These are phyloP conservation scores for Musa beccarii DNA, from an alignment of 176 grass and related monocot genomes.

Conservation along the genomic window DNA sequence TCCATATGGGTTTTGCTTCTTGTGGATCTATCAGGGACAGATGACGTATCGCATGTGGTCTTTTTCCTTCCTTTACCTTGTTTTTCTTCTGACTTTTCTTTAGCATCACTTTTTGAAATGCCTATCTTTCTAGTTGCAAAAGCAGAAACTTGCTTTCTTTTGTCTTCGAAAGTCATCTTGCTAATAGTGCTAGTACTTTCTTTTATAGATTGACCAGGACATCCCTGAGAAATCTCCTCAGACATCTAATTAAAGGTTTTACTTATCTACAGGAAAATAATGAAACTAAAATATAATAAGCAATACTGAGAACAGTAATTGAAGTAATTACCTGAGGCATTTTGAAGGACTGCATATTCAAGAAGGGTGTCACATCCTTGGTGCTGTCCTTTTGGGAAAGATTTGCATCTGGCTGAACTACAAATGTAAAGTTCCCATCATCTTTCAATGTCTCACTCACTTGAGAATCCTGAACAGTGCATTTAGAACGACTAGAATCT, in stretches of 20 bases:
- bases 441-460: constrained; percentile 36
- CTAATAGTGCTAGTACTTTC: constrained; percentile 14
- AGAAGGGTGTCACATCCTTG: constrained; percentile 51
- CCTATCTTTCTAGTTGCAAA: constrained; percentile 17
- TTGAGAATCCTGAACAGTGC: constrained; percentile 16
- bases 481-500: background rate
- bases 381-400: constrained; percentile 41
- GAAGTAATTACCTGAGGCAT: constrained; percentile 36
- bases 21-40: constrained; percentile 17
- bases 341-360: constrained; percentile 31
- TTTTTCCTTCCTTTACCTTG: constrained; percentile 40
- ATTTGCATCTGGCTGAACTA: constrained; percentile 44
- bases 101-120: constrained; percentile 14
- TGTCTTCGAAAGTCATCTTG: constrained; percentile 27
- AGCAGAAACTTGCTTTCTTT: constrained; percentile 21
- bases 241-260: background rate
- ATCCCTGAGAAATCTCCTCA: background rate
- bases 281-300: background rate
- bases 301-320: background rate
- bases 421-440: constrained; percentile 77
- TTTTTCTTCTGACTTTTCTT: constrained; percentile 28
- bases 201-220: background rate
- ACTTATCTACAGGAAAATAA: background rate
- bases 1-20: constrained; percentile 24
- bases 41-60: constrained; percentile 16